Percentiles rank a stretch among this genome's conserved stretches.
phyloP scores from a whole-genome alignment of 495 filamentous ascomycete species.

The Hypoxylon perforatum region DNA sequence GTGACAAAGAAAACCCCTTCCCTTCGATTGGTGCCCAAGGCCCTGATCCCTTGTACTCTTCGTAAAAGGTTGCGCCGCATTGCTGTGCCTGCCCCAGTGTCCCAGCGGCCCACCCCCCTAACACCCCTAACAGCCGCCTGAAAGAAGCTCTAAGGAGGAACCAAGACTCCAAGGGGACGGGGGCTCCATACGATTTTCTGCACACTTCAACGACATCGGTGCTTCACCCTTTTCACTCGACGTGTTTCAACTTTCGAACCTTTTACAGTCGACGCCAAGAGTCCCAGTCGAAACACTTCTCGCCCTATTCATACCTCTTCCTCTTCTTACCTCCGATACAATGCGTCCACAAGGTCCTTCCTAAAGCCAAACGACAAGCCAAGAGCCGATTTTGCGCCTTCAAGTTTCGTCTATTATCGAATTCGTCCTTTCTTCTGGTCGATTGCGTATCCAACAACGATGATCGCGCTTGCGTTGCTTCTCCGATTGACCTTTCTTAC shows the following conservation, averaged over 20 bases:
- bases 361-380: background rate
- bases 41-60: slow-evolving; percentile 36
- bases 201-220: slow-evolving; percentile 40
- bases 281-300: slow-evolving; percentile 28
- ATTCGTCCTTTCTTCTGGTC: slow-evolving; percentile 4
- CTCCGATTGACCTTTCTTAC: slow-evolving; percentile 7
- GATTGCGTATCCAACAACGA: slow-evolving; percentile 10
- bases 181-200: slow-evolving; percentile 37
- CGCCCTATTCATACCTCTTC: slow-evolving; percentile 8
- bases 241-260: slow-evolving; percentile 37
- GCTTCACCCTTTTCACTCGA: slow-evolving; percentile 38
- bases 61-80: slow-evolving; percentile 34
- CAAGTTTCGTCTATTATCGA: slow-evolving; percentile 4
- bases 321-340: slow-evolving; percentile 7
- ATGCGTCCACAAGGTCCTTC: slow-evolving; percentile 7
- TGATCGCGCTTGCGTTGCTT: slow-evolving; percentile 14
- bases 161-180: slow-evolving; percentile 23
- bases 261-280: slow-evolving; percentile 26
- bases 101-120: too few relatives aligned
- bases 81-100: slow-evolving; percentile 8
- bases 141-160: slow-evolving; percentile 5
- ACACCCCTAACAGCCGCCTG: slow-evolving; percentile 25
- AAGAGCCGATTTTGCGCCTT: background rate
- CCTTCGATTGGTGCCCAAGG: slow-evolving; percentile 34
- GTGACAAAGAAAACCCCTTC: slow-evolving; percentile 28